Conservation (phyloP, 257 asterid species). For the Paraleonurus japonicus region DNA sequence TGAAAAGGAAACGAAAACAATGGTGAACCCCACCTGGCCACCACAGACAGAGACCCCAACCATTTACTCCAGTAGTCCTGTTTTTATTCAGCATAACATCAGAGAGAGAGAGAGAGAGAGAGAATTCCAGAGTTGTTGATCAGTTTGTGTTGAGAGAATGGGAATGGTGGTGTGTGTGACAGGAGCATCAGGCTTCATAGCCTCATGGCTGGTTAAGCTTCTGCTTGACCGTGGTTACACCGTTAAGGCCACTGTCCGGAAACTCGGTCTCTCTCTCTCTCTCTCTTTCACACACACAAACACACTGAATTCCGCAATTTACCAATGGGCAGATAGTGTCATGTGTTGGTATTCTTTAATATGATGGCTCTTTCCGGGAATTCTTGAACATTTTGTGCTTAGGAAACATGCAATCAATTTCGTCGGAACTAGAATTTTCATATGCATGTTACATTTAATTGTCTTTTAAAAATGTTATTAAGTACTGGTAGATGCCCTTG, state of each 20-base stretch:
- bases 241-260: slow-evolving; percentile 57
- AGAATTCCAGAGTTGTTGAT: neutral
- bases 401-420: neutral
- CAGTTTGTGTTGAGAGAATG: slow-evolving; percentile 3
- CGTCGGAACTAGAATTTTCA: neutral
- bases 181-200: slow-evolving; percentile 64
- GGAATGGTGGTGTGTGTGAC: slow-evolving; percentile 61
- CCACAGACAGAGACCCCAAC: neutral
- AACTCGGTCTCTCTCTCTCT: slow-evolving; percentile 38
- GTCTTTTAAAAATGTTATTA: neutral
- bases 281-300: neutral
- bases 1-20: too few species aligned
- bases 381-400: neutral
- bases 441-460: too few species aligned
- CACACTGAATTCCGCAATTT: neutral
- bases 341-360: neutral
- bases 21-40: neutral
- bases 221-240: slow-evolving; percentile 58
- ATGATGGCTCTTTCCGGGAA: neutral
- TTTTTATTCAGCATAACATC: neutral
- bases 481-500: too few species aligned
- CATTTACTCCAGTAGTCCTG: neutral
- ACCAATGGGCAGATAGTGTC: neutral
- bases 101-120: neutral
- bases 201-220: slow-evolving; percentile 66